These are phyloP conservation scores for Boletus sp. DNA, from an alignment of 768 basidiomycete genomes.

Conservation along the genomic window DNA sequence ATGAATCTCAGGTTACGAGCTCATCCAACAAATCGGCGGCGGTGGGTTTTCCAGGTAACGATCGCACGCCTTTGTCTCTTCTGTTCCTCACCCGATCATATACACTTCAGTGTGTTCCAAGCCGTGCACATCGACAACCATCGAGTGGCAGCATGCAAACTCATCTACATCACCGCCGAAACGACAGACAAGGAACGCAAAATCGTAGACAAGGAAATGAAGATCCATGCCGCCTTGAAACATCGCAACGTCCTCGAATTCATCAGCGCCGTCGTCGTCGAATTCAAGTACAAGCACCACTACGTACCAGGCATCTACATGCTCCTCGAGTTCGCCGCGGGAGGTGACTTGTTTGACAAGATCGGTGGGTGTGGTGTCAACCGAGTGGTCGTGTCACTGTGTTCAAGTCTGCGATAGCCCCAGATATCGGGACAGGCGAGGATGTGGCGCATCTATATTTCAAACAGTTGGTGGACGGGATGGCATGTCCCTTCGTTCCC, in stretches of 20 bases:
- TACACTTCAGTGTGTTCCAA: constrained; percentile 64
- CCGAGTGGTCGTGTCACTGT: neutral
- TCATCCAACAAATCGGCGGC: constrained; percentile 77
- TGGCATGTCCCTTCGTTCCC: constrained; percentile 47
- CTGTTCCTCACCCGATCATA: neutral
- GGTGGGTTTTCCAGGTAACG: constrained; percentile 81
- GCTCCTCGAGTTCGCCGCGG: constrained; percentile 86
- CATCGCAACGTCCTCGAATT: constrained; percentile 83
- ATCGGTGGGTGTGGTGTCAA: constrained; percentile 61
- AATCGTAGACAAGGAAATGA: constrained; percentile 86
- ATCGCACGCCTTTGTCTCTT: neutral
- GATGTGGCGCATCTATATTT: constrained; percentile 92
- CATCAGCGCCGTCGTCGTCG: constrained; percentile 71
- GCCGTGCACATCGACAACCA: constrained; percentile 68
- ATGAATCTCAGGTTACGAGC: constrained; percentile 52
- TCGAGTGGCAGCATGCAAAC: constrained; percentile 83
- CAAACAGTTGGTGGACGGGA: constrained; percentile 75
- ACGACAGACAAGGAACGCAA: constrained; percentile 73
- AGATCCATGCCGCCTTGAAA: constrained; percentile 78
- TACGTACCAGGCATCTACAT: constrained; percentile 88
- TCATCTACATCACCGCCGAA: constrained; percentile 60
- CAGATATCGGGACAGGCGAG: constrained; percentile 83
- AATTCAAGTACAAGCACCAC: constrained; percentile 49
- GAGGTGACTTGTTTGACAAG: constrained; percentile 97
- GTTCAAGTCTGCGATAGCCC: constrained; percentile 48